Evolutionary conservation across 2,329 filamentous ascomycete genomes (phyloP), one percentile per base, ranked within the genome.

Genomic region (Talaromyces piceae): DNA sequence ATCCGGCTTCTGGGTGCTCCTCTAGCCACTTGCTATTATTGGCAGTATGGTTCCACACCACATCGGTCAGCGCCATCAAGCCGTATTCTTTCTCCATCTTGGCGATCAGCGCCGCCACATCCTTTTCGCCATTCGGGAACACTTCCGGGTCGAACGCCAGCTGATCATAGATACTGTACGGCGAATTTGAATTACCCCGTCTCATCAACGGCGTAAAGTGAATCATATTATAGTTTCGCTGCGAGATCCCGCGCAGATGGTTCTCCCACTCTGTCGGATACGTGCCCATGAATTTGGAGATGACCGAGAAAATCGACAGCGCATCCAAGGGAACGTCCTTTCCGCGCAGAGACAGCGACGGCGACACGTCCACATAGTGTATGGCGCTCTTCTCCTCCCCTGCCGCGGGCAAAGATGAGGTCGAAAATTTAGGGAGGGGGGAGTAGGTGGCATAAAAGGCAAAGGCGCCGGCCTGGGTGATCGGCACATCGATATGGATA

Each of bases 251-350:
- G 51, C 80, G 79, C 52, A 98, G 74, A 67, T 97, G 91, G 47
- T 82, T 86, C 65, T 96, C 83, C 91, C 91, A 98, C 62, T 95
- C 88, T 13, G 77, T 77, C 0, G 91, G 89, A 64, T 93, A 95
- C 63, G 85, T 84, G 56, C 93, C 93, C 88, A 98, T 94, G 73
- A 96, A 96, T 72, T 98, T 98, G 65, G 91, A 96, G 56, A 98
- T 88, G 51, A 91, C 79, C 9, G 93, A 97, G 72, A 96, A 95
- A 58, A 96, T 80, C 12, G 89, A 94, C 46, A 98, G 76, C 1
- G 91, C 88, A 59, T 93, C 84, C 60, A 97, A 77, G 1, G 93
- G 91, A 60, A 98, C 72, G 8, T 82, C 80, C 44, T 82, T 76
- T 50, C 84, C 83, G 50, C 88, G 84, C 52, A 97, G 79, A 9